Evolutionary conservation across 116 monocot genomes (phyloP), one percentile per base, ranked within the genome.

Genomic region (Cymodocea nodosa): DNA sequence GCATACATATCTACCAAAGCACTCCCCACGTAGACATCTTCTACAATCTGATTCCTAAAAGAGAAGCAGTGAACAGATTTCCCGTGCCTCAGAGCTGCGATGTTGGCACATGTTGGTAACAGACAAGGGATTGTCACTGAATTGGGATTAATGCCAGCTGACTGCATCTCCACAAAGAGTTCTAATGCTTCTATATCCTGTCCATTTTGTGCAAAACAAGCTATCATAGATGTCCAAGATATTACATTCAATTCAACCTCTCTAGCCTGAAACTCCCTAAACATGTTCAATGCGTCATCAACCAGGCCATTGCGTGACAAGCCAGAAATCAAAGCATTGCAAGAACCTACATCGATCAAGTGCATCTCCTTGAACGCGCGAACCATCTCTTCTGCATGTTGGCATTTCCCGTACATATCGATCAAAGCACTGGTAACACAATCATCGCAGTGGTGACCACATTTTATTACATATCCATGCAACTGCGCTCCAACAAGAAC

Each of bases 201-300:
- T 9, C 84, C 90, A 52, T 90, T 85, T 59, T 84, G 86, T 6
- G 75, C 65, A 20, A 81, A 83, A 68, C 84, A 83, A 51, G 83
- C 75, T 2, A 93, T 75, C 24, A 93, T 76, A 1, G 93, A 88
- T 0, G 93, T 93, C 93, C 93, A 93, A 11, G 93, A 89, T n/a
- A 93, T 75, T 10, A 93, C 89, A 73, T 85, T 89, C 36, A 89
- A 57, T 23, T 78, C 51, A 14, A 85, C 50, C 4, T 76, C 73
- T 35, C 44, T 40, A 5, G 51, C 61, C 34, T 40, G 17, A 52
- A 89, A 89, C 63, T 71, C 62, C 73, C 66, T 67, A 37, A 93
- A 93, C 19, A 50, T 50, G 44, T 60, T 49, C 63, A 93, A 14
- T 0, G 88, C 88, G 10, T 83, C 72, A 12, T 72, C 79, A 3